Evolutionary conservation across 2,329 filamentous ascomycete genomes (phyloP).

Genomic region (Pestalotiopsis sp.): DNA sequence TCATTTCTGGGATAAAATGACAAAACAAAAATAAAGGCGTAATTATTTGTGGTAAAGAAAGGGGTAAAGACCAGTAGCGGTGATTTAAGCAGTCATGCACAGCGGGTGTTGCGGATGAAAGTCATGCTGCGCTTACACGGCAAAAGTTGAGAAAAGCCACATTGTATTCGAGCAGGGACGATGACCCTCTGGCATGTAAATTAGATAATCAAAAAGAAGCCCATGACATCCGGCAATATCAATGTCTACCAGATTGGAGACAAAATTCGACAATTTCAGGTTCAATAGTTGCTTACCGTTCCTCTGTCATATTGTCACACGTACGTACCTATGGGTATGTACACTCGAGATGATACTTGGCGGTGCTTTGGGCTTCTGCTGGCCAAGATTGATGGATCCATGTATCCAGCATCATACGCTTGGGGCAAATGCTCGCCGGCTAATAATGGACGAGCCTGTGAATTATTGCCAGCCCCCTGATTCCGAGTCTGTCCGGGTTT

Average conservation of each 20-base stretch:
- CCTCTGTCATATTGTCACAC: not conserved
- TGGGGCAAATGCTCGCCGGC: not conserved
- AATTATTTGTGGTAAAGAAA: not conserved
- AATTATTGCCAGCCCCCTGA: not conserved
- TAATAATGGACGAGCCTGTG: not conserved
- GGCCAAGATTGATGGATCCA: not conserved
- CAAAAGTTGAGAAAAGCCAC: conserved; percentile 9
- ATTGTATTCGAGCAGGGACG: not conserved
- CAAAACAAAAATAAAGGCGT: not conserved
- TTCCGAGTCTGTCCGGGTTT: not conserved
- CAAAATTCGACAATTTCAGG: not conserved
- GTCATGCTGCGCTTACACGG: not conserved
- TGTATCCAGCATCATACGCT: not conserved
- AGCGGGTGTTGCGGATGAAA: not conserved
- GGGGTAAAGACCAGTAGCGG: not conserved
- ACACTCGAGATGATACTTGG: no score
- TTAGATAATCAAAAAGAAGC: not conserved
- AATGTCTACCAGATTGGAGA: not conserved
- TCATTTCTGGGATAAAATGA: not conserved
- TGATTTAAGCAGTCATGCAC: not conserved
- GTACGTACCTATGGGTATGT: not conserved
- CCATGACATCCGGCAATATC: not conserved
- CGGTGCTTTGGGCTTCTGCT: not conserved
- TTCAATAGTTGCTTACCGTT: not conserved
- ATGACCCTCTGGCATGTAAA: not conserved